phyloP scores from a whole-genome alignment of 164 flowering plant genomes.

The Piper betle region DNA sequence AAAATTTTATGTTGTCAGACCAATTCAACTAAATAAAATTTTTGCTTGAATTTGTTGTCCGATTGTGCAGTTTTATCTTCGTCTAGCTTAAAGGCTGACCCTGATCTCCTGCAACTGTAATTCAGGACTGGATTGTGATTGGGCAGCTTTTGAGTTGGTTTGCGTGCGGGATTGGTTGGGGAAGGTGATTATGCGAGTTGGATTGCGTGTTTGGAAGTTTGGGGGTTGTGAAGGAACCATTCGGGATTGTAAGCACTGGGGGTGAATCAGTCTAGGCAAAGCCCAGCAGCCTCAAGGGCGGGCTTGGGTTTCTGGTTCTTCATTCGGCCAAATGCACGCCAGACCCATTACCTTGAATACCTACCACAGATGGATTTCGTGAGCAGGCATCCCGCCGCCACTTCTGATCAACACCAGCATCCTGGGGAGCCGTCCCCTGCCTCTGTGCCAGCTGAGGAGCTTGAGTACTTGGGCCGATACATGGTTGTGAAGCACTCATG shows the following conservation, averaged over 20 bases:
- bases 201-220: not conserved
- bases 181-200: not conserved
- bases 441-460: conserved; percentile 49
- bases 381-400: conserved; percentile 28
- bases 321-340: conserved; percentile 51
- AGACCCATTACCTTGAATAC: conserved; percentile 40
- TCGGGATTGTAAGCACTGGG: conserved; percentile 59
- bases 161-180: too few relatives aligned
- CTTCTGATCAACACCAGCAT: conserved; percentile 11
- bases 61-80: too few relatives aligned
- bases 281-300: conserved; percentile 37
- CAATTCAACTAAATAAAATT: too few relatives aligned
- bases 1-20: too few relatives aligned
- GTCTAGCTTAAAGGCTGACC: too few relatives aligned
- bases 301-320: conserved; percentile 51
- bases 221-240: conserved; percentile 1
- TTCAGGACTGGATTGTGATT: too few relatives aligned
- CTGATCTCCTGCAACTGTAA: too few relatives aligned
- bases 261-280: conserved; percentile 89
- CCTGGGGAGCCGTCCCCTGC: conserved; percentile 11
- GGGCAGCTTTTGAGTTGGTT: too few relatives aligned
- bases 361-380: conserved; percentile 62
- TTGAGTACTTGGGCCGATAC: conserved; percentile 86
- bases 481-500: conserved; percentile 89
- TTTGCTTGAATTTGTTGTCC: too few relatives aligned